A percentile compares a stretch with the other conserved stretches of the same genome.
Conservation (phyloP, 2,329 filamentous ascomycete genomes). For the Zymoseptoria brevis region DNA sequence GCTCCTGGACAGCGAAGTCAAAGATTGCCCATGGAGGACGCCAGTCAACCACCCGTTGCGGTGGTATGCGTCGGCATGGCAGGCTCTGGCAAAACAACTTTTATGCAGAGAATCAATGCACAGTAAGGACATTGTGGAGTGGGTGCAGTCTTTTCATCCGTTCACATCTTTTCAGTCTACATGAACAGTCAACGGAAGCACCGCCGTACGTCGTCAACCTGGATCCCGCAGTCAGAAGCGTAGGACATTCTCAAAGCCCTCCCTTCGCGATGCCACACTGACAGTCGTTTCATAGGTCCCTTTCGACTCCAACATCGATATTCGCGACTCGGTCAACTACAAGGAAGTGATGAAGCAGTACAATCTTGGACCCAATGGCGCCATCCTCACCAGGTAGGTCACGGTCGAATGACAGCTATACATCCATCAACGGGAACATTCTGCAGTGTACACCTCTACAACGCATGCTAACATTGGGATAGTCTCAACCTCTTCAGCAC, state of each 20-base stretch:
- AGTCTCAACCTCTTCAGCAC: slow-evolving; percentile 87
- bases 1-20: neutral
- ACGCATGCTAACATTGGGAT: neutral
- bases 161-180: slow-evolving; percentile 44
- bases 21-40: slow-evolving; percentile 6
- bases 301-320: slow-evolving; percentile 97
- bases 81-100: slow-evolving; percentile 97
- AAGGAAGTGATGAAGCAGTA: slow-evolving; percentile 99
- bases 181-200: slow-evolving; percentile 56
- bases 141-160: neutral
- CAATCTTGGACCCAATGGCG: slow-evolving; percentile 93
- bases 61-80: slow-evolving; percentile 98
- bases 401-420: no score
- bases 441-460: neutral
- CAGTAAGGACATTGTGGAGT: slow-evolving; percentile 36
- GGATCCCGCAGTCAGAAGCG: slow-evolving; percentile 81
- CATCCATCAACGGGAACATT: no score
- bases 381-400: slow-evolving; percentile 69
- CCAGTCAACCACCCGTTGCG: slow-evolving; percentile 53
- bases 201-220: slow-evolving; percentile 95
- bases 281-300: slow-evolving; percentile 49
- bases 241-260: neutral
- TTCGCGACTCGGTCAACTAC: slow-evolving; percentile 97
- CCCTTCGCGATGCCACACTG: neutral
- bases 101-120: slow-evolving; percentile 97